Base-by-base conservation (phyloP, 1,139 yeast genomes). In the Saccharomycopsis hybrid region DNA sequence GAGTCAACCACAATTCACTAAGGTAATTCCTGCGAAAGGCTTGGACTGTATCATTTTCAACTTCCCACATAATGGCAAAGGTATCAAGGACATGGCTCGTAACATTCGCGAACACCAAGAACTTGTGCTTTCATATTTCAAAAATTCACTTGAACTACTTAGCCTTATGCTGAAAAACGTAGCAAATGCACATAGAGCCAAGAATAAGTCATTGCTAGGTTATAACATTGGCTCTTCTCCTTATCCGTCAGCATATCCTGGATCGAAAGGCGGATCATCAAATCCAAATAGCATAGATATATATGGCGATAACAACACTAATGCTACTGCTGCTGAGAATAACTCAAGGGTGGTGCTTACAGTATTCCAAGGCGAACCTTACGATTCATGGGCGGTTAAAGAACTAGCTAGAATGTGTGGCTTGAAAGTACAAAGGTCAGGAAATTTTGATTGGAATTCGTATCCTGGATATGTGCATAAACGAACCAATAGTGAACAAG, bases 61-160 rank as follows among this genome's bases (percentile, higher is more conserved):
- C 64, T 92, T 92, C 67, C 98, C 98, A 4, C 98, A 92, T 62
- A 78, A 87, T 1, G 98, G 97, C 4, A 76, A 78, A 57, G 95
- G 96, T 0, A 79, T 90, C 57, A 86, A 85, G 58, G 96, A 90
- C 62, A 78, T 82, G 55, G 94, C 82, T 53, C 73, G 97, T 56
- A 92, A 89, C 60, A 82, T 92, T 29, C 68, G 77, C 36, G 85
- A 82, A 54, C 96, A 92, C 64, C 98, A 92, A 62, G 69, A 79
- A 53, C 70, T 92, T 48, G 67, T 92, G 49, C 60, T 73, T 9
- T 73, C 69, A 1, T 90, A 77, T 64, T 84, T 88, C 63, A 66
- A 73, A 55, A 79, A 83, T 52, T 77, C 84, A 55, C 66, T 65
- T 44, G 70, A 70, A 5, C 29, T 35, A 9, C 27, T 29, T 25